These are phyloP conservation scores for Bauhinia variegata DNA, from an alignment of 306 rosid species.

Conservation along the genomic window DNA sequence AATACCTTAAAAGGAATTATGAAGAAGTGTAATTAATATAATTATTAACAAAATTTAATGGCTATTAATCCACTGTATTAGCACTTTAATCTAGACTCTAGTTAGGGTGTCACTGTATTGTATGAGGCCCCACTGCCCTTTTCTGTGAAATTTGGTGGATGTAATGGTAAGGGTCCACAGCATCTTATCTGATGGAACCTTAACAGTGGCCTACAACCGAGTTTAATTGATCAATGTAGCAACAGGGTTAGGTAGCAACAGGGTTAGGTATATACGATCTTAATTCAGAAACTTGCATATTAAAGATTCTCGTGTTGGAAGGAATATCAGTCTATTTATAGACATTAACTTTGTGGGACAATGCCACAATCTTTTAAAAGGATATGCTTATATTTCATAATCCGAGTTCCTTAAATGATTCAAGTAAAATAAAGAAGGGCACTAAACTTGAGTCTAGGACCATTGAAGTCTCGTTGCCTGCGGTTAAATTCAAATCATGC, in stretches of 20 bases:
- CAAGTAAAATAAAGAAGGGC: neutral
- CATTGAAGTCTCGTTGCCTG: neutral
- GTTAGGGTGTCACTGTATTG: no score
- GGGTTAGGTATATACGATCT: neutral
- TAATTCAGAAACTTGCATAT: constrained; percentile 17
- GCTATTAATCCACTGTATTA: no score
- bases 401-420: neutral
- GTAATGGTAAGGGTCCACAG: no score
- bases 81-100: no score
- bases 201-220: constrained; percentile 77
- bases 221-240: constrained; percentile 58
- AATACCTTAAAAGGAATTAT: no score
- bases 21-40: no score
- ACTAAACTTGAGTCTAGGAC: neutral
- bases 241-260: constrained; percentile 34
- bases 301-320: constrained; percentile 11
- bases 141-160: no score
- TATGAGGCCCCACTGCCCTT: no score
- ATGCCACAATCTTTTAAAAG: neutral
- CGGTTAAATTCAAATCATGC: neutral
- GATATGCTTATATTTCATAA: neutral
- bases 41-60: no score
- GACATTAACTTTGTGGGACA: constrained; percentile 13
- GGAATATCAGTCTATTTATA: constrained; percentile 24
- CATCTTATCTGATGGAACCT: no score